These are phyloP conservation scores for Pythium rhizo-oryzae DNA, from an alignment of 352 stramenopile species.

Conservation along the genomic window DNA sequence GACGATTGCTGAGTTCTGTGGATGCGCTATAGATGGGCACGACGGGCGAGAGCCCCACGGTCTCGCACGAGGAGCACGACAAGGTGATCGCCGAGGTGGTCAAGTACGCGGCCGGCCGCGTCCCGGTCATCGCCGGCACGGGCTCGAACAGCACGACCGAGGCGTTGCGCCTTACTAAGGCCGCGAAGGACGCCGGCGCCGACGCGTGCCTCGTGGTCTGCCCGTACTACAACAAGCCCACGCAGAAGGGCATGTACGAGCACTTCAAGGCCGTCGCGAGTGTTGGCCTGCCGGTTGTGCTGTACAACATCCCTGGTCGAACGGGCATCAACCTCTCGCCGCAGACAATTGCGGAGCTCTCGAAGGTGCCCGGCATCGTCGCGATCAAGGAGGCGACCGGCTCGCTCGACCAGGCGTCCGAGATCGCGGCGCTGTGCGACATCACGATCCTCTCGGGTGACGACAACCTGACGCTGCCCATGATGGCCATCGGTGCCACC, in stretches of 20 bases:
- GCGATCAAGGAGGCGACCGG: conserved; percentile 98
- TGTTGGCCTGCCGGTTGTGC: conserved; percentile 92
- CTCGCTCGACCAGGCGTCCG: conserved; percentile 84
- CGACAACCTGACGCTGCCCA: conserved; percentile 89
- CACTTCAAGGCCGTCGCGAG: conserved; percentile 93
- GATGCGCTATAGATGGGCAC: conserved; percentile 86
- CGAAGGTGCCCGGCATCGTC: conserved; percentile 95
- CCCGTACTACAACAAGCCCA: conserved; percentile 99
- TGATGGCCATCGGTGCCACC: conserved; percentile 89
- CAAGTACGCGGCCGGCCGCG: conserved; percentile 70
- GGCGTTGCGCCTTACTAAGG: conserved; percentile 83
- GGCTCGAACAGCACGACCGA: conserved; percentile 94
- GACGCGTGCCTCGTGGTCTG: conserved; percentile 96
- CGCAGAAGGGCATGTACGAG: conserved; percentile 93
- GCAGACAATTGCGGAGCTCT: conserved; percentile 92
- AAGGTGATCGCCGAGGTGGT: conserved; percentile 93
- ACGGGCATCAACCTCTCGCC: conserved; percentile 96
- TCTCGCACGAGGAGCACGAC: conserved; percentile 95
- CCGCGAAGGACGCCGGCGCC: conserved; percentile 91
- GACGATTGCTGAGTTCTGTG: background rate
- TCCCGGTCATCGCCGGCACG: conserved; percentile 95
- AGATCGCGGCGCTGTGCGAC: conserved; percentile 89
- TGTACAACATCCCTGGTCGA: conserved; percentile 98
- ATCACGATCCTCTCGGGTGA: conserved; percentile 92
- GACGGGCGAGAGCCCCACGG: conserved; percentile 96